These are phyloP conservation scores for Amphicarpaea edgeworthii DNA, from an alignment of 306 rosid genomes.

Conservation along the genomic window DNA sequence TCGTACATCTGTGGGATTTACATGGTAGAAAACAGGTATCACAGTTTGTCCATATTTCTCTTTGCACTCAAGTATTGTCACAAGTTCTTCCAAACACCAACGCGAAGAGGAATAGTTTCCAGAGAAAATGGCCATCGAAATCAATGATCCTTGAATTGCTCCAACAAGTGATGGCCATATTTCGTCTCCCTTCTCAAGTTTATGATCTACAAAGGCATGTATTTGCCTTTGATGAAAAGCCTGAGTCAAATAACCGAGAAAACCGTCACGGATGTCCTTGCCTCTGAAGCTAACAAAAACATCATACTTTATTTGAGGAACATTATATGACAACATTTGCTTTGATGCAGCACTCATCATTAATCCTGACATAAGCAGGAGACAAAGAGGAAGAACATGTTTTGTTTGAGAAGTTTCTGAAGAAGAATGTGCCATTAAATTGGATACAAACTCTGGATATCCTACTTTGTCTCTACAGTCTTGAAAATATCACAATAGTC, in stretches of 20 bases:
- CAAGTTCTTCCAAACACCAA: slow-evolving; percentile 34
- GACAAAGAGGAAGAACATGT: not conserved
- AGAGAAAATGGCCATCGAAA: slow-evolving; percentile 26
- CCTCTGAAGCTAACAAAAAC: slow-evolving; percentile 31
- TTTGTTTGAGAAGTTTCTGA: not conserved
- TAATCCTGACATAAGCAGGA: not conserved
- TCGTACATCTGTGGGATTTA: not conserved
- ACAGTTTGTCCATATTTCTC: not conserved
- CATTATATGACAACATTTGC: not conserved
- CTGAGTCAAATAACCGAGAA: slow-evolving; percentile 5
- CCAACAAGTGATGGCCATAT: not conserved
- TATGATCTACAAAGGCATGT: slow-evolving; percentile 12
- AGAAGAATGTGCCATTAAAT: not conserved
- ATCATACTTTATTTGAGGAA: slow-evolving; percentile 15
- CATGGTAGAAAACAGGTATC: slow-evolving; percentile 6
- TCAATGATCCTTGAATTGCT: slow-evolving; percentile 8
- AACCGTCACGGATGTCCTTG: not conserved
- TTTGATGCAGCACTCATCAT: not conserved
- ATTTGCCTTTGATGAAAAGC: slow-evolving; percentile 5
- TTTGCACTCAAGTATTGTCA: not conserved
- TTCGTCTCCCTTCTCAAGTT: slow-evolving; percentile 9
- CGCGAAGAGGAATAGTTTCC: not conserved
- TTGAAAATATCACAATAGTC: not conserved
- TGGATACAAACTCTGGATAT: not conserved
- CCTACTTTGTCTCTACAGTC: not conserved